These are phyloP conservation scores for Nannochloris sp. DNA, from an alignment of 139 green algal species.

Conservation along the genomic window DNA sequence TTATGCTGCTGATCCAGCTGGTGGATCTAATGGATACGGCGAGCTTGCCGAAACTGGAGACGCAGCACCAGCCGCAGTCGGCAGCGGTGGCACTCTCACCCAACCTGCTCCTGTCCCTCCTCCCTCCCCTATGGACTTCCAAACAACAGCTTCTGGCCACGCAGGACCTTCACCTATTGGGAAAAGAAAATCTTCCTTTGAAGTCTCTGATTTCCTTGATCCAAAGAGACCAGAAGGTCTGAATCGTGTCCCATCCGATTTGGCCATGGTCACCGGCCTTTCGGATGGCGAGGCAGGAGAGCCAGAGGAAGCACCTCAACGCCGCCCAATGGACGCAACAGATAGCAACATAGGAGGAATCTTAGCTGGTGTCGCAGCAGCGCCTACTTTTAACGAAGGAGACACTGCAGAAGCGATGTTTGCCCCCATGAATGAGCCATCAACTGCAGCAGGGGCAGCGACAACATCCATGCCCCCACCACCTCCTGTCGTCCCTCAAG, in stretches of 20 bases:
- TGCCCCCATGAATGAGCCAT: not conserved
- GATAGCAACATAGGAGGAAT: slow-evolving; percentile 13
- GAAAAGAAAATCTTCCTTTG: slow-evolving; percentile 3
- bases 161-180: not conserved
- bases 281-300: not conserved
- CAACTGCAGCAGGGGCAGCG: no score
- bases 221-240: not conserved
- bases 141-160: not conserved
- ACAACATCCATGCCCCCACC: no score
- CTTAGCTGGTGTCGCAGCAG: not conserved
- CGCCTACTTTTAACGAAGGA: not conserved
- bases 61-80: not conserved
- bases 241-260: slow-evolving; percentile 22
- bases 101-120: not conserved
- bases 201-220: not conserved
- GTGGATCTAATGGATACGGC: not conserved
- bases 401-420: not conserved
- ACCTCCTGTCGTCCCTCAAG: no score
- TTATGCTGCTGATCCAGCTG: not conserved
- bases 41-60: not conserved
- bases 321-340: not conserved
- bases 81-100: no score
- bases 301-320: not conserved
- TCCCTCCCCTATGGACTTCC: slow-evolving; percentile 1
- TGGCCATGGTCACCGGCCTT: slow-evolving; percentile 23